These are phyloP conservation scores for Allium fistulosum DNA, from an alignment of 106 monocot genomes.

Conservation along the genomic window DNA sequence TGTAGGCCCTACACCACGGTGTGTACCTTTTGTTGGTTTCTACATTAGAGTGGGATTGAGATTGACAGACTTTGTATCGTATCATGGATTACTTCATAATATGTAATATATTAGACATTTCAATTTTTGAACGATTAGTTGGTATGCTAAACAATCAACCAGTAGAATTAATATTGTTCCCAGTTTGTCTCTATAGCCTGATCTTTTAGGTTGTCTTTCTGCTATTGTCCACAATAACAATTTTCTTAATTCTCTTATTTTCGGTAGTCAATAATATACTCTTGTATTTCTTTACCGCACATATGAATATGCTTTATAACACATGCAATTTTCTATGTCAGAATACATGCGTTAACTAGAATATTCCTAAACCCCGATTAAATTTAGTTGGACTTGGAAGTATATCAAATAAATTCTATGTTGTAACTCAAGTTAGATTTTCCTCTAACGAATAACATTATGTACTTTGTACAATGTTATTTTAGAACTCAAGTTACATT, in stretches of 20 bases:
- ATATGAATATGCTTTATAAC: not conserved
- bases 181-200: not conserved
- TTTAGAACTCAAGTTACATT: no score
- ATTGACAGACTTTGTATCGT: not conserved
- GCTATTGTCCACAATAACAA: not conserved
- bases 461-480: no score
- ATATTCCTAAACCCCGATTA: not conserved
- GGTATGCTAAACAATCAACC: constrained; percentile 1
- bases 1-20: not conserved
- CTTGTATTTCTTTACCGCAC: not conserved
- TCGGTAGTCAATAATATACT: not conserved
- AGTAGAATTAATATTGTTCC: not conserved
- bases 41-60: constrained; percentile 3
- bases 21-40: constrained; percentile 1
- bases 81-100: no score
- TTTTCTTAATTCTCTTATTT: not conserved
- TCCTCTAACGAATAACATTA: no score
- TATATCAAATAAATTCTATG: not conserved
- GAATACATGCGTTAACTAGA: not conserved
- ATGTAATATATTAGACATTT: not conserved
- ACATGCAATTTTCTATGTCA: not conserved
- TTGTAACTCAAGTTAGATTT: not conserved
- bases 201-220: constrained; percentile 3
- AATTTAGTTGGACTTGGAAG: not conserved
- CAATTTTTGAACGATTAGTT: not conserved